These are phyloP conservation scores for Aegilops longissima DNA, from an alignment of 176 grass and related monocot species.

Conservation along the genomic window DNA sequence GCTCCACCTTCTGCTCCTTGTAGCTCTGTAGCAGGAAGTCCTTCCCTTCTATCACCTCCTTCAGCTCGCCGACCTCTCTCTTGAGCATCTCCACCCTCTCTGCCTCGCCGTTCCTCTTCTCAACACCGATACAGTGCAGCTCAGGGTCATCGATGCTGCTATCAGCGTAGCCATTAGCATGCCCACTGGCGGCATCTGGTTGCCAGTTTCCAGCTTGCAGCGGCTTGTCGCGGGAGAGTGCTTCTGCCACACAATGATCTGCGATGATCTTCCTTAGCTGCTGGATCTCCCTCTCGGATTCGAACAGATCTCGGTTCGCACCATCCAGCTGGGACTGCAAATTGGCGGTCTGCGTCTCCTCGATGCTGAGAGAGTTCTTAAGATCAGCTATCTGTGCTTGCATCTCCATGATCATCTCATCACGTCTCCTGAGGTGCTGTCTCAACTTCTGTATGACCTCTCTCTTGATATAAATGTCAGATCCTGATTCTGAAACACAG, in stretches of 20 bases:
- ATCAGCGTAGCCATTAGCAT: slow-evolving; percentile 55
- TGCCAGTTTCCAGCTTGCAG: slow-evolving; percentile 44
- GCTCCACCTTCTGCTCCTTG: slow-evolving; percentile 89
- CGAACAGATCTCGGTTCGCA: slow-evolving; percentile 71
- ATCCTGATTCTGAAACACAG: slow-evolving; percentile 80
- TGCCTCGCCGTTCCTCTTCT: slow-evolving; percentile 55
- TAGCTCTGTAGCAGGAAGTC: slow-evolving; percentile 90
- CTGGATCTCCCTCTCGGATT: slow-evolving; percentile 71
- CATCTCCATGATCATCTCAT: slow-evolving; percentile 91
- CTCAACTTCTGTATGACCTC: slow-evolving; percentile 92
- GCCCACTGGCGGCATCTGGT: slow-evolving; percentile 40
- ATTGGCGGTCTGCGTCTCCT: slow-evolving; percentile 47
- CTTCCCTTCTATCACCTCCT: slow-evolving; percentile 78
- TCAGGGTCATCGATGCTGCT: slow-evolving; percentile 49
- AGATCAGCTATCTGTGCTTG: slow-evolving; percentile 75
- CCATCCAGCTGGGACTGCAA: slow-evolving; percentile 65
- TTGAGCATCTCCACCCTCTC: slow-evolving; percentile 61
- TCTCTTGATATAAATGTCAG: slow-evolving; percentile 74
- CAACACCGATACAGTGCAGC: slow-evolving; percentile 31
- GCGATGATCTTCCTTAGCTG: slow-evolving; percentile 71
- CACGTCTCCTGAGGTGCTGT: slow-evolving; percentile 74
- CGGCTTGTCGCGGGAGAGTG: slow-evolving; percentile 42
- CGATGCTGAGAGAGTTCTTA: slow-evolving; percentile 64
- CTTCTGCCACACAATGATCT: slow-evolving; percentile 53
- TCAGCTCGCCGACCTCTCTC: slow-evolving; percentile 65